These are phyloP conservation scores for Daldinia vernicosa DNA, from an alignment of 495 filamentous ascomycete species.

Conservation along the genomic window DNA sequence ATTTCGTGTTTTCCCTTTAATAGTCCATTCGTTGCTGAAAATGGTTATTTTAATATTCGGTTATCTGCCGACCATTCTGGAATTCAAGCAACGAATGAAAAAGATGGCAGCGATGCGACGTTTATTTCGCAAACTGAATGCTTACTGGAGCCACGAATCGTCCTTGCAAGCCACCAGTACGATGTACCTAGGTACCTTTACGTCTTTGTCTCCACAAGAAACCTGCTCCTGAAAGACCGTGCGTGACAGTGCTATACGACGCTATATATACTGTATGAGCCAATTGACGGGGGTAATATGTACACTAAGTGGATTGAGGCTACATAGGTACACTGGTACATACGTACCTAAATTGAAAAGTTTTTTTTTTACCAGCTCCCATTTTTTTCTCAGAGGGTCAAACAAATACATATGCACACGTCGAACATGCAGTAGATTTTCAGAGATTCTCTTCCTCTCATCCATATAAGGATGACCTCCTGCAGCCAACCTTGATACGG, in stretches of 20 bases:
- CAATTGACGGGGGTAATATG: background rate
- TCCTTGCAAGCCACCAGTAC: background rate
- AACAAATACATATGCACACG: constrained; percentile 9
- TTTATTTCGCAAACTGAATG: constrained; percentile 16
- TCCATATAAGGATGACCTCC: constrained; percentile 5
- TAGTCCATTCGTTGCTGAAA: constrained; percentile 32
- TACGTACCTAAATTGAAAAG: background rate
- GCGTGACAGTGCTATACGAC: constrained; percentile 7
- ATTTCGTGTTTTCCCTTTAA: constrained; percentile 35
- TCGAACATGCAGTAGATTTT: constrained; percentile 17
- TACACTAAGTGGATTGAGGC: background rate
- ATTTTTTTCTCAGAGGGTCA: background rate
- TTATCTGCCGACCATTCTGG: constrained; percentile 16
- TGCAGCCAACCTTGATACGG: constrained; percentile 32
- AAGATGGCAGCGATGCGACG: constrained; percentile 20
- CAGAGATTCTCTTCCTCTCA: background rate
- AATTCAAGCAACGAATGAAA: constrained; percentile 14
- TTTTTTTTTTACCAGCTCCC: background rate
- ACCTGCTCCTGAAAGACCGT: constrained; percentile 23
- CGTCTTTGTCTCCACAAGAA: constrained; percentile 26
- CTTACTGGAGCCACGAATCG: constrained; percentile 13
- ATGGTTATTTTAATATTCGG: constrained; percentile 6
- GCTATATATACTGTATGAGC: background rate
- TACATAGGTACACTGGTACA: background rate
- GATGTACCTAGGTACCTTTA: background rate